A percentile compares a stretch with the other conserved stretches of the same genome.
These are phyloP conservation scores for Brasilioporus rufonigricans DNA, from an alignment of 768 basidiomycete genomes.

Conservation along the genomic window DNA sequence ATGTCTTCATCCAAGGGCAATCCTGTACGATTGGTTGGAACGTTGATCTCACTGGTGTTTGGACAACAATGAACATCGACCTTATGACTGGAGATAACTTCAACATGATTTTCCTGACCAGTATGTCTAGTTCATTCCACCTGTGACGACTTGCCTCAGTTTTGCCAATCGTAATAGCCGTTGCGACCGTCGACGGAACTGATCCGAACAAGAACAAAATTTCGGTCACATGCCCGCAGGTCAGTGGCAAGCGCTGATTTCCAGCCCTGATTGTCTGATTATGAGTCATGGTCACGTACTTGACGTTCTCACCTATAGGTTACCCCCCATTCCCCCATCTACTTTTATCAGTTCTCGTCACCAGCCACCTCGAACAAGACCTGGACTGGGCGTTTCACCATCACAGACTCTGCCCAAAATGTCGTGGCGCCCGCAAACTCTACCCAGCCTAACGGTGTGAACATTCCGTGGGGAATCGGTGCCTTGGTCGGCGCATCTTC, in stretches of 20 bases:
- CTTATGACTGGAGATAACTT: conserved; percentile 80
- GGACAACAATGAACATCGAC: conserved; percentile 73
- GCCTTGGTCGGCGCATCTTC: conserved; percentile 46
- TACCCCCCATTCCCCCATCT: conserved; percentile 60
- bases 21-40: conserved; percentile 60
- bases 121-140: conserved; percentile 38
- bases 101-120: conserved; percentile 63
- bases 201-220: conserved; percentile 41
- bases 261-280: not conserved
- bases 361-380: conserved; percentile 36
- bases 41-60: conserved; percentile 54
- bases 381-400: conserved; percentile 81
- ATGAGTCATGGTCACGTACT: not conserved
- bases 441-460: conserved; percentile 48
- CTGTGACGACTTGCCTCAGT: not conserved
- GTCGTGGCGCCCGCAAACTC: conserved; percentile 48
- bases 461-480: conserved; percentile 69
- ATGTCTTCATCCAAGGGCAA: conserved; percentile 53
- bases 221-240: conserved; percentile 64
- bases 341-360: conserved; percentile 77
- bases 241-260: conserved; percentile 30
- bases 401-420: conserved; percentile 49
- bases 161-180: conserved; percentile 40
- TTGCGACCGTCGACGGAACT: conserved; percentile 67
- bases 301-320: conserved; percentile 40